Evolutionary conservation across 2,329 filamentous ascomycete species (phyloP), one percentile per base, ranked within the genome.

Genomic region (Ascochyta rabiei): DNA sequence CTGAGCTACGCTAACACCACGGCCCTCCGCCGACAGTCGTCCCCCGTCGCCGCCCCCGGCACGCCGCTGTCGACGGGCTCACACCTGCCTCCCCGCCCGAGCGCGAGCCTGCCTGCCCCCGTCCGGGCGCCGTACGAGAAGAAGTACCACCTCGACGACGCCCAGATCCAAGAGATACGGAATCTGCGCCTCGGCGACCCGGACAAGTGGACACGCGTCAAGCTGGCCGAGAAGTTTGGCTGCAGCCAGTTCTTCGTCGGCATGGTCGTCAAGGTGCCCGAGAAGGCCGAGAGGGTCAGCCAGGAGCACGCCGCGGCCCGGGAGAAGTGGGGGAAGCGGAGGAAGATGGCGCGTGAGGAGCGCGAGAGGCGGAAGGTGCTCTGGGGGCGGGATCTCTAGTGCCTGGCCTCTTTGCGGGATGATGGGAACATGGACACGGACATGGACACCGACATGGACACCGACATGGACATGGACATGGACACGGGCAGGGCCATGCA

Each of bases 181-280:
- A 66, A 66, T 35, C 75, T 89, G 48, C 76, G 86, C 41, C 65
- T 71, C 26, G 75, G 75, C 53, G 82, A 89, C 61, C 85, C 86
- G 6, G 75, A 79, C 58, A 76, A 75, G 53, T 89, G 86, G 85
- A 87, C 84, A 41, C 72, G 84, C 40, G 78, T 79, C 52, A 80
- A 79, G 65, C 70, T 89, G 60, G 85, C 86, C 34, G 81, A 85
- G 70, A 83, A 82, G 67, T 89, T 87, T 68, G 80, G 82, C 6
- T 88, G 86, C 72, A 85, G 80, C 51, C 78, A 82, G 53, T 81
- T 87, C 46, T 88, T 89, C 61, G 81, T 88, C 40, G 81, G 81
- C 9, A 77, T 87, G 76, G 82, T 86, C 59, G 82, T 81, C 26
- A 81, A 81, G 56, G 67, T 62, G 38, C 63, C 70, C 49, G 73